Percentiles rank a stretch among this genome's conserved stretches.
phyloP scores from a whole-genome alignment of 106 monocot species.

The Dendrobium huoshanense region DNA sequence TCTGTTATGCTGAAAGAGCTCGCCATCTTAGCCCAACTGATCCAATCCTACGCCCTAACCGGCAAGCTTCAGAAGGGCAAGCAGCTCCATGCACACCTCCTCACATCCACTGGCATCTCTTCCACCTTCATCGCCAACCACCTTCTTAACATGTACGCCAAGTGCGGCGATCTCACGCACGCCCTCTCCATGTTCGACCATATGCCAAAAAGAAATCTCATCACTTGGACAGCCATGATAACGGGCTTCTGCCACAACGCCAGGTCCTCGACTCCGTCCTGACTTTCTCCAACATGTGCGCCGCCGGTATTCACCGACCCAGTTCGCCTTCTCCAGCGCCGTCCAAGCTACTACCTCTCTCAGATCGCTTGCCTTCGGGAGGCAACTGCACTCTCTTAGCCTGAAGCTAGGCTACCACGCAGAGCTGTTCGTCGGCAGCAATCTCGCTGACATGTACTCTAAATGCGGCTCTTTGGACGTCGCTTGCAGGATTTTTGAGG shows the following conservation, averaged over 20 bases:
- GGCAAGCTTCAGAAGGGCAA: slow-evolving; percentile 19
- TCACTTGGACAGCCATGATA: slow-evolving; percentile 43
- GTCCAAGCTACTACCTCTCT: slow-evolving; percentile 16
- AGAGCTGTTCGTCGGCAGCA: slow-evolving; percentile 52
- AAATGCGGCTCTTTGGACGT: slow-evolving; percentile 24
- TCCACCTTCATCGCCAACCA: slow-evolving; percentile 49
- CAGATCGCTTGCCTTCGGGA: slow-evolving; percentile 11
- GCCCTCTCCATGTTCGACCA: slow-evolving; percentile 26
- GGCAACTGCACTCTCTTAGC: slow-evolving; percentile 30
- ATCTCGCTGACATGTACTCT: slow-evolving; percentile 46
- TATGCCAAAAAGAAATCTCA: slow-evolving; percentile 32
- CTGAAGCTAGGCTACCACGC: slow-evolving; percentile 24
- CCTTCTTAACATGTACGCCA: slow-evolving; percentile 45
- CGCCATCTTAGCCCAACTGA: slow-evolving; percentile 18
- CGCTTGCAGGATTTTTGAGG: slow-evolving; percentile 28
- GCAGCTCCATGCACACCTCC: slow-evolving; percentile 38
- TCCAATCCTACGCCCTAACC: slow-evolving; percentile 35
- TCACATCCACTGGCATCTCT: slow-evolving; percentile 15
- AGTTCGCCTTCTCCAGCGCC: slow-evolving; percentile 51
- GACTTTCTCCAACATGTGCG: slow-evolving; percentile 32
- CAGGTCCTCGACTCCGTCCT: slow-evolving; percentile 8
- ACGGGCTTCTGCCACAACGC: slow-evolving; percentile 32
- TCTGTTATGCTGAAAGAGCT: slow-evolving; percentile 15
- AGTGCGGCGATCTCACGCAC: slow-evolving; percentile 25
- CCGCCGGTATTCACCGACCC: slow-evolving; percentile 21